Evolutionary conservation across 2,329 filamentous ascomycete species (phyloP), one percentile per base, ranked within the genome.

Genomic region (Pezicula rhizophila): DNA sequence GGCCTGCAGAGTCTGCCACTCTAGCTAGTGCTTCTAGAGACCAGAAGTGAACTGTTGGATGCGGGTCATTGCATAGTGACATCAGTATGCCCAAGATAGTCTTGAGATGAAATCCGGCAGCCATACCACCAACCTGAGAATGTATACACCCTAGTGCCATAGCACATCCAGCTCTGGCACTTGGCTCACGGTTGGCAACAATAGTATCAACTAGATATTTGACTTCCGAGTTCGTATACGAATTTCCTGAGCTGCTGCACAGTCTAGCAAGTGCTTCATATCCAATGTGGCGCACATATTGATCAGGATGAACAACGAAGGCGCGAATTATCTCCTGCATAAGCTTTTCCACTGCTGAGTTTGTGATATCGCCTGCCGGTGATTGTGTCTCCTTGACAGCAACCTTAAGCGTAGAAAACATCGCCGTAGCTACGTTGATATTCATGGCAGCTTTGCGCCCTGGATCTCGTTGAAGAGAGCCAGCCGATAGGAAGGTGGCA

Each of bases 41-140:
- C 90, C 91, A 97, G 64, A 92, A 96, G 67, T 99, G 93, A 8
- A 99, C 93, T 1, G 88, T 84, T 0, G 93, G 91, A 64, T 99
- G 93, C 17, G 92, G 89, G 62, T 99, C 93, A 58, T 91, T 96
- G 66, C 90, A 92, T 8, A 99, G 77, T 7, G 93, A 97, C 87
- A 97, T 95, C n/a, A 99, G 73, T 35, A 99, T 95, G 15, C 92
- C 87, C n/a, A 96, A 79, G 44, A 99, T 96, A 1, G 90, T 96
- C 71, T 97, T 97, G 45, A 99, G 76, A 65, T 99, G 93, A 60
- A 93, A 90, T 3, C 91, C 90, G 47, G 93, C 93, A 46, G 93
- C 93, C 91, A 99, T 97, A 49, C 93, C 92, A 49, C 93, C 95
- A 31, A 99, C 87, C 65, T 96, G 90, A 15, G 89, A 87, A 68